Base-by-base conservation (phyloP, 495 filamentous ascomycete genomes). In the Podospora australis region DNA sequence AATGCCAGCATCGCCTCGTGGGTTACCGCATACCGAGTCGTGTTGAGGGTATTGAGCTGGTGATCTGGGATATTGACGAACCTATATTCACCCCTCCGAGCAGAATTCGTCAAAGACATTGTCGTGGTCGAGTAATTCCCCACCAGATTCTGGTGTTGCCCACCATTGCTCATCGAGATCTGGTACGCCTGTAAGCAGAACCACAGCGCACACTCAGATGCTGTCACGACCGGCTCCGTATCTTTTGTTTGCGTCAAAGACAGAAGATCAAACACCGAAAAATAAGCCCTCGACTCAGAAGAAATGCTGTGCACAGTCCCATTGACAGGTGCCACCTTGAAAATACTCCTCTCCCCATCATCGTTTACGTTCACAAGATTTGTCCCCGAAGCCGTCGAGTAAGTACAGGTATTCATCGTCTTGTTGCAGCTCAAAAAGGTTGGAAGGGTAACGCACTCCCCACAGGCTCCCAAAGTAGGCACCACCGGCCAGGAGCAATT, bases 181-280 rank as follows among this genome's bases (percentile, higher is more conserved):
- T 57, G 57, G 39, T 54, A 54, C 34, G 49, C 56, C 47, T 60
- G 53, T 10, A 68, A 53, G 34, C 67, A 70, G 41, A 70, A 68
- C 65, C 65, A 70, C 13, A 70, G 32, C 0, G 56, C 62, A 28
- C 67, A 70, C 39, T 65, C 55, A 17, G 36, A 25, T 38, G 35
- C 57, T 2, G 23, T 21, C 7, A 51, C 23, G 0, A 19, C 22
- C 6, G 34, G 14, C 10, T 54, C 40, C 3, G 55, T 55, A 14
- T 53, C 54, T 16, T 45, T 22, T 2, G 46, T 42, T 4, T 53
- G 55, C 8, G 39, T 56, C 24, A 56, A 26, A 4, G 61, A 60
- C 17, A 70, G 50, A 20, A 67, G 53, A 36, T 70, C 67, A 32
- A 68, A 70, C 7, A 60, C 50, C 19, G 67, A 67, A 19, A 68